A percentile compares a stretch with the other conserved stretches of the same genome.
phyloP scores from a whole-genome alignment of 345 rosid genomes.

The Laguncularia racemosa region DNA sequence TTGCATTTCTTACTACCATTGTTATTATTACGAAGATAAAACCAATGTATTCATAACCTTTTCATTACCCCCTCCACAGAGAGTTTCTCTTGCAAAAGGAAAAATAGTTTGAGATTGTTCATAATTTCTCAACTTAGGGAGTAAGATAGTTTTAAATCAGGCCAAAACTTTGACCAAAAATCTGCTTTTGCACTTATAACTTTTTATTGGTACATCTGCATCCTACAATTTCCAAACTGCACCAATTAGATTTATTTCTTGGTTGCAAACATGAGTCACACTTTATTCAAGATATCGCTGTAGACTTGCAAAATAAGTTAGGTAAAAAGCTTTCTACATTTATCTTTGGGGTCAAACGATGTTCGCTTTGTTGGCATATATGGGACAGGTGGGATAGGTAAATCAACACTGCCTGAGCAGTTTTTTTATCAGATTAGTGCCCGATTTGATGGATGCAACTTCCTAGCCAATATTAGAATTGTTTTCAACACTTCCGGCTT shows the following conservation, averaged over 20 bases:
- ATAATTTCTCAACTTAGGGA: no score
- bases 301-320: not conserved
- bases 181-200: no score
- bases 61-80: no score
- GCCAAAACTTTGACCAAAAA: no score
- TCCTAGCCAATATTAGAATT: conserved; percentile 24
- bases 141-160: no score
- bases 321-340: not conserved
- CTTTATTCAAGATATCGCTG: not conserved
- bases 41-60: no score
- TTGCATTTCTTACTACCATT: not conserved
- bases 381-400: not conserved
- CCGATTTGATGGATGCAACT: conserved; percentile 21
- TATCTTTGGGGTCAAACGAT: not conserved
- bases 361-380: not conserved
- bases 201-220: no score
- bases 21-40: no score
- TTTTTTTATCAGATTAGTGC: conserved; percentile 3
- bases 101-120: no score
- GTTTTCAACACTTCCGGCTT: not conserved
- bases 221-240: not conserved
- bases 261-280: conserved; percentile 1
- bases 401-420: conserved; percentile 10
- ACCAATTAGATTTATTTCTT: not conserved
- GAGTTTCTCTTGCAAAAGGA: no score